phyloP scores from a whole-genome alignment of 2,329 filamentous ascomycete species.

The Aspergillus thermomutatus region DNA sequence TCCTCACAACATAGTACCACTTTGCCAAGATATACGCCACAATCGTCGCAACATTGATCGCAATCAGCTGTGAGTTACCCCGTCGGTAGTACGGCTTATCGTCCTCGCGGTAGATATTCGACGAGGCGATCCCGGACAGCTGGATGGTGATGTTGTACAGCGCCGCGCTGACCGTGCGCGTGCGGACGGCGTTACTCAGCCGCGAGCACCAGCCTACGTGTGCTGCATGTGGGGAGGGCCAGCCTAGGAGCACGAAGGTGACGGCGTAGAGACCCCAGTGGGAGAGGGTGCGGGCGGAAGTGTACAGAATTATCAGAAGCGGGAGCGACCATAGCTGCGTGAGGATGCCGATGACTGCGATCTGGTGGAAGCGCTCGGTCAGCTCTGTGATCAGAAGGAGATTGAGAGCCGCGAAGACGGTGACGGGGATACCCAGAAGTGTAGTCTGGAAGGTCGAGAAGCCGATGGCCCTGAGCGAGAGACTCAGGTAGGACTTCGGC shows the following conservation, averaged over 20 bases:
- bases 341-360: conserved; percentile 45
- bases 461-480: too few species aligned
- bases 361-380: conserved; percentile 38
- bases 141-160: conserved; percentile 52
- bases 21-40: conserved; percentile 43
- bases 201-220: conserved; percentile 48
- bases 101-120: conserved; percentile 51
- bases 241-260: too few species aligned
- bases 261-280: conserved; percentile 45
- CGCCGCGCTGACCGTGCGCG: conserved; percentile 47
- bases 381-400: conserved; percentile 24
- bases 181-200: conserved; percentile 50
- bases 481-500: conserved; percentile 45
- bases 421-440: conserved; percentile 31
- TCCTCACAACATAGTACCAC: conserved; percentile 26
- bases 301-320: conserved; percentile 46
- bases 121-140: conserved; percentile 32
- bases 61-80: conserved; percentile 39
- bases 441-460: conserved; percentile 23
- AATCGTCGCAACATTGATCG: conserved; percentile 48
- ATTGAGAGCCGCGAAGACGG: conserved; percentile 41
- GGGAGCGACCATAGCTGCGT: conserved; percentile 53
- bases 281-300: conserved; percentile 27
- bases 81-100: conserved; percentile 51
- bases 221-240: conserved; percentile 42